These are phyloP conservation scores for Lomentospora prolificans DNA, from an alignment of 2,329 filamentous ascomycete genomes.

Conservation along the genomic window DNA sequence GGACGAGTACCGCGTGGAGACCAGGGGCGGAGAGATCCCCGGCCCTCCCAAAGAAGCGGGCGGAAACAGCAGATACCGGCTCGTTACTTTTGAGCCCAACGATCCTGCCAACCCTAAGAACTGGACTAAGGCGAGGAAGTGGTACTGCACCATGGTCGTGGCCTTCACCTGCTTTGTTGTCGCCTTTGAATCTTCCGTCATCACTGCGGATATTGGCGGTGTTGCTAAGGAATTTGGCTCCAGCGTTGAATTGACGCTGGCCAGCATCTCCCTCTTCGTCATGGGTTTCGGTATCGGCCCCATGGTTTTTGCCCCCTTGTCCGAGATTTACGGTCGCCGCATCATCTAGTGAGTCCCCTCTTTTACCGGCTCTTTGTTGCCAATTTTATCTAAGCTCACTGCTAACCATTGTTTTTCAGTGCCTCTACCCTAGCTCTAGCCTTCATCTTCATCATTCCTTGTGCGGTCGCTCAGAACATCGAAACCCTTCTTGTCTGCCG, in stretches of 20 bases:
- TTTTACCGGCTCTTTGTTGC: not conserved
- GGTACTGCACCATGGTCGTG: slow-evolving; percentile 80
- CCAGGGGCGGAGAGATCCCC: slow-evolving; percentile 50
- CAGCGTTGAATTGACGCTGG: slow-evolving; percentile 60
- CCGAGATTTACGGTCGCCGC: slow-evolving; percentile 63
- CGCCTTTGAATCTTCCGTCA: slow-evolving; percentile 60
- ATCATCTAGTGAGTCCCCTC: slow-evolving; percentile 49
- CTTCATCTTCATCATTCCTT: slow-evolving; percentile 71
- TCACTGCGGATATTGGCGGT: slow-evolving; percentile 65
- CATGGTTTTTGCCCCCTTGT: slow-evolving; percentile 70
- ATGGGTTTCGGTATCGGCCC: slow-evolving; percentile 74
- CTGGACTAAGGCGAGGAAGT: slow-evolving; percentile 69
- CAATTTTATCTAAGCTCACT: not conserved
- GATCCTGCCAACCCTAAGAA: slow-evolving; percentile 79
- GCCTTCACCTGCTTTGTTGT: slow-evolving; percentile 67
- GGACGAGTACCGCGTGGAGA: slow-evolving; percentile 58
- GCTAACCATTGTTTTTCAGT: slow-evolving; percentile 17
- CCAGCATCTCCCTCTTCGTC: slow-evolving; percentile 69
- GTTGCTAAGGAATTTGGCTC: slow-evolving; percentile 55
- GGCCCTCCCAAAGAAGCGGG: slow-evolving; percentile 19
- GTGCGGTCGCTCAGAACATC: slow-evolving; percentile 67
- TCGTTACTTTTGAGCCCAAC: slow-evolving; percentile 55
- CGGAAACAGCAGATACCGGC: slow-evolving; percentile 30
- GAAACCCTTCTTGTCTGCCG: slow-evolving; percentile 66
- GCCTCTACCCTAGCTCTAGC: slow-evolving; percentile 57